phyloP scores from a whole-genome alignment of 371 early-diverging fungal species.

The Actinomortierella wolfii region DNA sequence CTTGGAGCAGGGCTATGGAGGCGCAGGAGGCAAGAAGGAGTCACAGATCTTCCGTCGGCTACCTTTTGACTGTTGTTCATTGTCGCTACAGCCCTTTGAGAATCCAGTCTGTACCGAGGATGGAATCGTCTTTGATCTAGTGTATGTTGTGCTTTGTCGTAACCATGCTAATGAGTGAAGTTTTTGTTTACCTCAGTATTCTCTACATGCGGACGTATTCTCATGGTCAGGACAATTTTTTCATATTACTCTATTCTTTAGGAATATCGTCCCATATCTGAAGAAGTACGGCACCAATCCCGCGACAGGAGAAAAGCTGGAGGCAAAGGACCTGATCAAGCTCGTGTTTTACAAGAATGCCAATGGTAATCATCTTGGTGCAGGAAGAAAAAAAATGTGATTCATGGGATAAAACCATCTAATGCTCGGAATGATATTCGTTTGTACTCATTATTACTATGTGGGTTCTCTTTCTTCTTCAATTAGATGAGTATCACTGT shows the following conservation, averaged over 20 bases:
- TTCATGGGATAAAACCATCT: too few species aligned
- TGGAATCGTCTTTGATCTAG: slow-evolving; percentile 87
- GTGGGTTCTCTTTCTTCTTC: neutral
- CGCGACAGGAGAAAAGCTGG: slow-evolving; percentile 83
- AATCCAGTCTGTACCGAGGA: slow-evolving; percentile 87
- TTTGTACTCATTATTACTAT: neutral
- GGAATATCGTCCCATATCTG: slow-evolving; percentile 85
- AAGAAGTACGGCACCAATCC: slow-evolving; percentile 88
- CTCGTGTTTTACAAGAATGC: slow-evolving; percentile 84
- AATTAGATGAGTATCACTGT: slow-evolving; percentile 75
- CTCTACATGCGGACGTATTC: neutral
- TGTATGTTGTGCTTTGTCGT: slow-evolving; percentile 34
- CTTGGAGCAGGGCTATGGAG: slow-evolving; percentile 49
- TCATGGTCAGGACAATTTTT: neutral
- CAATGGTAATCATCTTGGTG: slow-evolving; percentile 53
- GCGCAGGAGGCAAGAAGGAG: slow-evolving; percentile 48
- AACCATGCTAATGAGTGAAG: neutral
- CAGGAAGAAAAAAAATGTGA: too few species aligned
- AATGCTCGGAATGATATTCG: too few species aligned
- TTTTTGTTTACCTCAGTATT: neutral
- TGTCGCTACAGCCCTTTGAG: slow-evolving; percentile 87
- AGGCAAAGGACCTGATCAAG: slow-evolving; percentile 71
- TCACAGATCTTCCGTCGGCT: slow-evolving; percentile 69
- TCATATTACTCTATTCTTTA: slow-evolving; percentile 10
- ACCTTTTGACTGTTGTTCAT: slow-evolving; percentile 86